phyloP scores from a whole-genome alignment of 306 rosid species.

The Myrica gale region DNA sequence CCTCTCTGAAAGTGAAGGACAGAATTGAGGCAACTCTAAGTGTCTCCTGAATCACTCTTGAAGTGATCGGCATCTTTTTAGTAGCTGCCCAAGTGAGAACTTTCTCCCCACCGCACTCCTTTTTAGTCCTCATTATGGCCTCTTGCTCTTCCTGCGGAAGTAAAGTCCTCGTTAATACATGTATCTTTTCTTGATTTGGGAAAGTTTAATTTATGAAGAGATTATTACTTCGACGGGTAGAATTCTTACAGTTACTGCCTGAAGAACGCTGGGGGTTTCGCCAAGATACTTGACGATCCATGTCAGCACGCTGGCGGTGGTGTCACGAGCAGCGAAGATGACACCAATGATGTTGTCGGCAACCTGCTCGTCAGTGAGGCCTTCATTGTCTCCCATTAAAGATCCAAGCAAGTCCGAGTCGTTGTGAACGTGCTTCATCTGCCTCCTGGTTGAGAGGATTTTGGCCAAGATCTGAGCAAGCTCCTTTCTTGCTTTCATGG shows the following conservation, averaged over 20 bases:
- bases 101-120: slow-evolving; percentile 44
- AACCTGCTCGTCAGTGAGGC: slow-evolving; percentile 82
- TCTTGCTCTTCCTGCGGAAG: slow-evolving; percentile 73
- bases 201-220: neutral
- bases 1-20: slow-evolving; percentile 95
- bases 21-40: slow-evolving; percentile 85
- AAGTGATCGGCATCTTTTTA: slow-evolving; percentile 75
- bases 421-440: slow-evolving; percentile 44
- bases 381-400: slow-evolving; percentile 76
- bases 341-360: slow-evolving; percentile 93
- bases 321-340: slow-evolving; percentile 95
- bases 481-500: slow-evolving; percentile 89
- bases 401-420: slow-evolving; percentile 85
- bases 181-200: neutral
- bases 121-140: slow-evolving; percentile 48
- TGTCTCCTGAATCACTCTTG: slow-evolving; percentile 89
- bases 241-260: slow-evolving; percentile 76
- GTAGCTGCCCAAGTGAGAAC: slow-evolving; percentile 78
- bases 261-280: slow-evolving; percentile 73
- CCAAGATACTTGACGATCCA: slow-evolving; percentile 87
- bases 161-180: too few species aligned
- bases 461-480: slow-evolving; percentile 73
- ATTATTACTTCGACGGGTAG: too few species aligned
- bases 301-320: slow-evolving; percentile 92
- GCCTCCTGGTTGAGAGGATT: slow-evolving; percentile 64